Evolutionary conservation across 73 alveolate species (phyloP).

Genomic region (Loxodes magnus): DNA sequence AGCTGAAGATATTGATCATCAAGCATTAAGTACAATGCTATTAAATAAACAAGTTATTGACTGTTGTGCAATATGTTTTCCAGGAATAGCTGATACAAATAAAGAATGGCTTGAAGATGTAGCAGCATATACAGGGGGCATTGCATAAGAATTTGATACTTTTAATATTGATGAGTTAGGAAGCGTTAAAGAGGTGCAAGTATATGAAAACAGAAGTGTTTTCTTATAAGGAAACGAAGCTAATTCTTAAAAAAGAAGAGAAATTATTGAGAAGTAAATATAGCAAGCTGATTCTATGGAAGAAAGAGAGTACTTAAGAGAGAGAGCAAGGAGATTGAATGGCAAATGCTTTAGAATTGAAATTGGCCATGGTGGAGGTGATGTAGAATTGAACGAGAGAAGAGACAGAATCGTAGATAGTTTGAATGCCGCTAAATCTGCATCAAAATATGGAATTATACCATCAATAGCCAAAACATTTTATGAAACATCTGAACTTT

Average conservation of each 20-base stretch:
- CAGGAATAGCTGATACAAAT: neutral
- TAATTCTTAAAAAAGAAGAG: constrained; percentile 33
- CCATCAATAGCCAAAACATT: no score
- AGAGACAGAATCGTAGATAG: constrained; percentile 79
- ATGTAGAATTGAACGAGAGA: constrained; percentile 55
- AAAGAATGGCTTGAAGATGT: neutral
- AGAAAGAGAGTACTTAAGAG: constrained; percentile 29
- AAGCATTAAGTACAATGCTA: neutral
- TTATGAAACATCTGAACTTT: no score
- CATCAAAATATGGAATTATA: constrained; percentile 55
- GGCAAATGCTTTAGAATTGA: constrained; percentile 53
- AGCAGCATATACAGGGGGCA: neutral
- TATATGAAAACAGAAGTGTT: neutral
- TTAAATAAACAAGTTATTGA: neutral
- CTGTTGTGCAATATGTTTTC: constrained; percentile 6
- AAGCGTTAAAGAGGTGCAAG: neutral
- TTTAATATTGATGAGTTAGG: neutral
- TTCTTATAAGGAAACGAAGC: constrained; percentile 23
- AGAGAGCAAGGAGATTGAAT: constrained; percentile 55
- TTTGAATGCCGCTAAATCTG: constrained; percentile 69
- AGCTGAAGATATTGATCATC: constrained; percentile 15
- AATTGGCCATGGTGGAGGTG: constrained; percentile 65
- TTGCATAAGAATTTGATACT: neutral
- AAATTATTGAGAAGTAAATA: constrained; percentile 11
- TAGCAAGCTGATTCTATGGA: constrained; percentile 29